phyloP scores from a whole-genome alignment of 192 early-diverging fungal genomes.

The Coemansia sp. region DNA sequence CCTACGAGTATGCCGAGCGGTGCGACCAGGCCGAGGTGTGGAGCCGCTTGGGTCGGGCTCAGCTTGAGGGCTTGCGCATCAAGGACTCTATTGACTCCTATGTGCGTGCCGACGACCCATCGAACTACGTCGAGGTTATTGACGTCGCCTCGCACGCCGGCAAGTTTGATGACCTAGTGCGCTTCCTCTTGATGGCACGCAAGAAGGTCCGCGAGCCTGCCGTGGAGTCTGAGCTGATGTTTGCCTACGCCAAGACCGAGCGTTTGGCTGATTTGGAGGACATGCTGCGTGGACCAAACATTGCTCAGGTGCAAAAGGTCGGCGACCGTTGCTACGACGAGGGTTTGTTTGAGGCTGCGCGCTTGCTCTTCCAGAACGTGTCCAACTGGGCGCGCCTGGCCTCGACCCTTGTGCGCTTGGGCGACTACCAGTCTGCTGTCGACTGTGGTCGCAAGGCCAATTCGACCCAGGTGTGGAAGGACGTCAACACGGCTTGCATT shows the following conservation, averaged over 20 bases:
- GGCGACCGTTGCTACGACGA: constrained; percentile 97
- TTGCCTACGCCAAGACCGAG: constrained; percentile 95
- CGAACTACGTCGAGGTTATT: constrained; percentile 90
- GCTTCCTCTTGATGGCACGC: constrained; percentile 95
- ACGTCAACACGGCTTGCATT: constrained; percentile 97
- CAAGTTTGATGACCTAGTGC: constrained; percentile 94
- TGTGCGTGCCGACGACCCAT: constrained; percentile 91
- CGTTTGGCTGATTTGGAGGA: constrained; percentile 92
- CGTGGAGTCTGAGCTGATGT: constrained; percentile 95
- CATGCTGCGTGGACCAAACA: constrained; percentile 89
- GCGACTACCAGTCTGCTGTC: constrained; percentile 95
- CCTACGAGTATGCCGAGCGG: constrained; percentile 94
- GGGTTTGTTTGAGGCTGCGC: constrained; percentile 91
- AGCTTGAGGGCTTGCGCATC: constrained; percentile 86
- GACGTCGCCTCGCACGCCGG: constrained; percentile 75
- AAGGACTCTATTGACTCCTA: constrained; percentile 98
- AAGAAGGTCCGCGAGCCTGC: constrained; percentile 92
- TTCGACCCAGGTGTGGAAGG: constrained; percentile 99
- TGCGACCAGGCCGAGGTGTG: constrained; percentile 92
- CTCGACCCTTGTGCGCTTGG: constrained; percentile 93
- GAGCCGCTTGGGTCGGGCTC: constrained; percentile 94
- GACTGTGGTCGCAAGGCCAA: constrained; percentile 99
- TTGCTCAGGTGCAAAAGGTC: constrained; percentile 90
- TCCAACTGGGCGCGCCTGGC: constrained; percentile 98
- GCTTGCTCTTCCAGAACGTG: constrained; percentile 92